phyloP scores from a whole-genome alignment of 148 eudicot species.

The Heliosperma pusillum region DNA sequence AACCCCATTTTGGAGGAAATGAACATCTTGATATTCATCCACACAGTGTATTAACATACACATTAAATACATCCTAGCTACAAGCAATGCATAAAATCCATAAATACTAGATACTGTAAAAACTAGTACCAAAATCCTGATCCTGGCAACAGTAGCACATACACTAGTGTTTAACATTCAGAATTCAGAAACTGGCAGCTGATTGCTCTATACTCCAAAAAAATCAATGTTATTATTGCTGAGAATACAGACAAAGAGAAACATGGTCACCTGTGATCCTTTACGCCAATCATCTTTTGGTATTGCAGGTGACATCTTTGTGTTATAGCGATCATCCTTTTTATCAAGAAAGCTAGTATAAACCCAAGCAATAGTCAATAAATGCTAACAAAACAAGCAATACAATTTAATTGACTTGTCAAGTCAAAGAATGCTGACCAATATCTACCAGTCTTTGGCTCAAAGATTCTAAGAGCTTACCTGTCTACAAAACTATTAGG shows the following conservation, averaged over 20 bases:
- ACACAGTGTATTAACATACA: neutral
- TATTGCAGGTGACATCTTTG: slow-evolving; percentile 79
- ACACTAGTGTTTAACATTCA: neutral
- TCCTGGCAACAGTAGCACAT: neutral
- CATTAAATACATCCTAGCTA: too few species aligned
- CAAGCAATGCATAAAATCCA: neutral
- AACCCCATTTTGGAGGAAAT: neutral
- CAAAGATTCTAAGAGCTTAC: slow-evolving; percentile 25
- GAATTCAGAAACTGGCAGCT: slow-evolving; percentile 1
- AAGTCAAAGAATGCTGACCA: neutral
- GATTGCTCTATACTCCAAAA: neutral
- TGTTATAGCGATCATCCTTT: slow-evolving; percentile 78
- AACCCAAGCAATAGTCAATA: slow-evolving; percentile 17
- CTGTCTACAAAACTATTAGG: slow-evolving; percentile 92
- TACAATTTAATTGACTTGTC: slow-evolving; percentile 1
- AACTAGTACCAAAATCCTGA: slow-evolving; percentile 1
- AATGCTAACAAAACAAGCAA: slow-evolving; percentile 8
- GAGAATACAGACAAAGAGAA: slow-evolving; percentile 15
- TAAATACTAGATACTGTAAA: neutral
- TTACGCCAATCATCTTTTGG: slow-evolving; percentile 75
- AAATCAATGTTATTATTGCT: too few species aligned
- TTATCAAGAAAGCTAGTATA: slow-evolving; percentile 75
- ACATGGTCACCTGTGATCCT: slow-evolving; percentile 84
- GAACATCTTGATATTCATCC: neutral
- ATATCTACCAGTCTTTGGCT: neutral